Conservation (phyloP, 176 grass and related monocot genomes). For the Chrysopogon serrulatus region DNA sequence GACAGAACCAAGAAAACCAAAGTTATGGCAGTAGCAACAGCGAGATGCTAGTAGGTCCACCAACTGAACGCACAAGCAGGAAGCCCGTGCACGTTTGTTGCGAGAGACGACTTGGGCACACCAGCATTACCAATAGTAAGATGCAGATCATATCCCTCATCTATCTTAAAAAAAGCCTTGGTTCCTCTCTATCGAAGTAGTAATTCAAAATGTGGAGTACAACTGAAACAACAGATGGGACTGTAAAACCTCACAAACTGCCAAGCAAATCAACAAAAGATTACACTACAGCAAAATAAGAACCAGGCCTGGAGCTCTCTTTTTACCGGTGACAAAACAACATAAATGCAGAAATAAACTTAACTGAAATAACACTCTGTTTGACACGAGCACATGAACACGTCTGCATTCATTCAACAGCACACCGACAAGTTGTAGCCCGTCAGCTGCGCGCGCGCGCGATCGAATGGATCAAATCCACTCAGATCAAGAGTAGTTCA, state of each 20-base stretch:
- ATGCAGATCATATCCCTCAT: not conserved
- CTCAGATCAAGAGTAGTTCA: slow-evolving; percentile 39
- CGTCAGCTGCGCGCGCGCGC: not conserved
- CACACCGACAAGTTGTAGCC: not conserved
- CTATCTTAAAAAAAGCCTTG: no score
- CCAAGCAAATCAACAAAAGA: not conserved
- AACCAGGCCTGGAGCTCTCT: not conserved
- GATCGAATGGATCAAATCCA: not conserved
- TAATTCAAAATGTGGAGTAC: not conserved
- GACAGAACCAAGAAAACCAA: not conserved
- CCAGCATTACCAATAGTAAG: not conserved
- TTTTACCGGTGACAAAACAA: not conserved
- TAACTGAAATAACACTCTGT: not conserved
- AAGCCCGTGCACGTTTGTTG: not conserved
- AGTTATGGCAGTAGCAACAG: no score
- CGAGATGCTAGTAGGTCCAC: not conserved
- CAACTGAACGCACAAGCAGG: not conserved
- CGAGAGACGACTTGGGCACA: not conserved
- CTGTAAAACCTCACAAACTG: not conserved
- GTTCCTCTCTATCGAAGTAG: not conserved
- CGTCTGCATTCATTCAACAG: not conserved
- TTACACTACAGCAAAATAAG: not conserved
- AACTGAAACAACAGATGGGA: not conserved
- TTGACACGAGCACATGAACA: not conserved
- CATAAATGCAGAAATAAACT: not conserved